These are phyloP conservation scores for Talaromyces islandicus DNA, from an alignment of 2,329 filamentous ascomycete genomes.

Conservation along the genomic window DNA sequence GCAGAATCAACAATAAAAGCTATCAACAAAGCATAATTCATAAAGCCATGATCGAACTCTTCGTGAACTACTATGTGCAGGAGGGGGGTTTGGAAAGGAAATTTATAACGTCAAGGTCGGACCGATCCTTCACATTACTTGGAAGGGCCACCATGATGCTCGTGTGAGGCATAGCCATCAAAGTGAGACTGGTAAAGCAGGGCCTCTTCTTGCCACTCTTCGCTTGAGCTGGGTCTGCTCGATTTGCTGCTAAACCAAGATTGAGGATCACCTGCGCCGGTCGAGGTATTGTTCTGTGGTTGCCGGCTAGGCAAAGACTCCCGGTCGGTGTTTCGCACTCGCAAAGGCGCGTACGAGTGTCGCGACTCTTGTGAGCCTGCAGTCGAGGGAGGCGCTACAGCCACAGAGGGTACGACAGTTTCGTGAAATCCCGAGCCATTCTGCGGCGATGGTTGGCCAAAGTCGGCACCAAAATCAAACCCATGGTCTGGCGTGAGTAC, in stretches of 20 bases:
- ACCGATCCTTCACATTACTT: background rate
- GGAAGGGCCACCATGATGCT: background rate
- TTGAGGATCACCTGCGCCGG: background rate
- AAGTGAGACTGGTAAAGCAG: conserved; percentile 29
- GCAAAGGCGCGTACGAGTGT: conserved; percentile 1
- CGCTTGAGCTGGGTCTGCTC: conserved; percentile 10
- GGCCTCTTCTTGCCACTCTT: conserved; percentile 37
- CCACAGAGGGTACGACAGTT: conserved; percentile 8
- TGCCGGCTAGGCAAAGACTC: conserved; percentile 27
- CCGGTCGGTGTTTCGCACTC: background rate
- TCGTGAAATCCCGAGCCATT: background rate
- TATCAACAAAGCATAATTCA: background rate
- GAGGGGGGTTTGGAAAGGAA: background rate
- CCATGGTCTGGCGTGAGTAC: conserved; percentile 9
- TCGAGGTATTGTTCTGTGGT: conserved; percentile 11
- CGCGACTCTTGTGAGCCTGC: conserved; percentile 17
- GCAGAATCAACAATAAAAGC: background rate
- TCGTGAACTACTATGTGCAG: background rate
- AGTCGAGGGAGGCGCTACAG: conserved; percentile 11
- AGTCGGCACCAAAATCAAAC: conserved; percentile 10
- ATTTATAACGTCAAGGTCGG: background rate
- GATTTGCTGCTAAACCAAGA: conserved; percentile 12
- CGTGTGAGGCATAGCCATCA: background rate
- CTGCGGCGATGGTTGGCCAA: conserved; percentile 8
- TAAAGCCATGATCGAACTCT: background rate